Percentiles rank a stretch among this genome's conserved stretches.
These are phyloP conservation scores for Mycena epipterygia DNA, from an alignment of 768 basidiomycete genomes.

Conservation along the genomic window DNA sequence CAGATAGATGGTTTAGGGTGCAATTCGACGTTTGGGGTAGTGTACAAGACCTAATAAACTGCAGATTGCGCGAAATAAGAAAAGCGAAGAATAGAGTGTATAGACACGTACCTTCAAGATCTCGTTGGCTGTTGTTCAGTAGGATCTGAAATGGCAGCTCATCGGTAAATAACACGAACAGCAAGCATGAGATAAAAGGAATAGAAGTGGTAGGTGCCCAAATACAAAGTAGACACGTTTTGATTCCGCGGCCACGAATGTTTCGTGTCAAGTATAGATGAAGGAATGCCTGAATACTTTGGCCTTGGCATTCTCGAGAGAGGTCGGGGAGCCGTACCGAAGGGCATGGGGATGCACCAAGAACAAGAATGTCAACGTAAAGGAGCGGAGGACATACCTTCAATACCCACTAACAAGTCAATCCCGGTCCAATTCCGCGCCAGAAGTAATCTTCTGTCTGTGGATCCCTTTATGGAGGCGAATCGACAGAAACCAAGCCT, in stretches of 20 bases:
- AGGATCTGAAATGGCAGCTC: background rate
- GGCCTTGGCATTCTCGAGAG: background rate
- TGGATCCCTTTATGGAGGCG: background rate
- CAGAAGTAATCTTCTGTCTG: background rate
- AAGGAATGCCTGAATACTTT: too few species aligned
- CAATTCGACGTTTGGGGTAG: background rate
- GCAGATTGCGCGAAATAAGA: background rate
- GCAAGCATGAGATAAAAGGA: background rate
- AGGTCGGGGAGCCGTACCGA: background rate
- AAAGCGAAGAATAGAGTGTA: background rate
- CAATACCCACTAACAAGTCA: background rate
- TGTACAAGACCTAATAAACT: slow-evolving; percentile 4
- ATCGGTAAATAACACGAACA: background rate
- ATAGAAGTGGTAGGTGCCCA: background rate
- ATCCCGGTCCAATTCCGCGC: slow-evolving; percentile 7
- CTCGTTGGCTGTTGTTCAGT: background rate
- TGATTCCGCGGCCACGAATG: slow-evolving; percentile 7
- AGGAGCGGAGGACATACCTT: slow-evolving; percentile 16
- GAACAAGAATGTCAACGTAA: background rate
- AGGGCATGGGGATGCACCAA: background rate
- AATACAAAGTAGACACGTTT: slow-evolving; percentile 16
- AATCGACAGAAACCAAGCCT: slow-evolving; percentile 2
- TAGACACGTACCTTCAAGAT: slow-evolving; percentile 10
- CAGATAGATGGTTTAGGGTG: background rate
- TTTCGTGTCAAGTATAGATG: background rate